Evolutionary conservation across 1,284 basidiomycete species (phyloP).

Genomic region (Ustilago bromivora): DNA sequence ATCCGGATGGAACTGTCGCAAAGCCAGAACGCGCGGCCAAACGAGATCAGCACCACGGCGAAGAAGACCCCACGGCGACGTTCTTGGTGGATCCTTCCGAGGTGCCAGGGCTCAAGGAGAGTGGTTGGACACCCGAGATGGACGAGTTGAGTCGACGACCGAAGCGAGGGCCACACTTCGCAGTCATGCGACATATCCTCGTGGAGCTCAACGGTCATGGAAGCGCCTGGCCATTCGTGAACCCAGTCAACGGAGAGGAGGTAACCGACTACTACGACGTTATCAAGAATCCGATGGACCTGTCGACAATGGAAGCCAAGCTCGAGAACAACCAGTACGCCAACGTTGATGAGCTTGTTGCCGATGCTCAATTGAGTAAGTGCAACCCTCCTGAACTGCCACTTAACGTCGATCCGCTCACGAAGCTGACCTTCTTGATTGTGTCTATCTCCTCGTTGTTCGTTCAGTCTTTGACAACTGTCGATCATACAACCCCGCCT

Average conservation of each 20-base stretch:
- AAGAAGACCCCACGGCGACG: constrained; percentile 48
- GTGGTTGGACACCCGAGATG: constrained; percentile 92
- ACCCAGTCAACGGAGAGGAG: constrained; percentile 84
- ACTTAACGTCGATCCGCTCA: constrained; percentile 1
- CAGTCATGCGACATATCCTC: constrained; percentile 83
- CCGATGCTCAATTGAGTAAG: constrained; percentile 75
- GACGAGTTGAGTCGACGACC: constrained; percentile 78
- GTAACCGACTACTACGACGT: constrained; percentile 92
- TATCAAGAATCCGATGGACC: constrained; percentile 93
- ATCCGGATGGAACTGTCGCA: constrained; percentile 50
- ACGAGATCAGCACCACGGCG: constrained; percentile 33
- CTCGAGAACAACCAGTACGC: constrained; percentile 82
- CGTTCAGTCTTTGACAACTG: constrained; percentile 85
- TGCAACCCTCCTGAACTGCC: neutral
- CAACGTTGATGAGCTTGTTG: constrained; percentile 81
- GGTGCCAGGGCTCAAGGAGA: constrained; percentile 74
- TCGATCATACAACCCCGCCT: constrained; percentile 86
- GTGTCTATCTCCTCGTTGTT: constrained; percentile 5
- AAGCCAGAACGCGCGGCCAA: constrained; percentile 52
- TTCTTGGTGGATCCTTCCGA: constrained; percentile 60
- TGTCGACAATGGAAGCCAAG: constrained; percentile 92
- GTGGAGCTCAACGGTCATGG: constrained; percentile 84
- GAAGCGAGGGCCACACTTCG: constrained; percentile 74
- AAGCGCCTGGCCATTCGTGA: constrained; percentile 86
- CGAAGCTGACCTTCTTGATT: too few species aligned